phyloP scores from a whole-genome alignment of 169 alveolate genomes.

The Cryptosporidium parvum region DNA sequence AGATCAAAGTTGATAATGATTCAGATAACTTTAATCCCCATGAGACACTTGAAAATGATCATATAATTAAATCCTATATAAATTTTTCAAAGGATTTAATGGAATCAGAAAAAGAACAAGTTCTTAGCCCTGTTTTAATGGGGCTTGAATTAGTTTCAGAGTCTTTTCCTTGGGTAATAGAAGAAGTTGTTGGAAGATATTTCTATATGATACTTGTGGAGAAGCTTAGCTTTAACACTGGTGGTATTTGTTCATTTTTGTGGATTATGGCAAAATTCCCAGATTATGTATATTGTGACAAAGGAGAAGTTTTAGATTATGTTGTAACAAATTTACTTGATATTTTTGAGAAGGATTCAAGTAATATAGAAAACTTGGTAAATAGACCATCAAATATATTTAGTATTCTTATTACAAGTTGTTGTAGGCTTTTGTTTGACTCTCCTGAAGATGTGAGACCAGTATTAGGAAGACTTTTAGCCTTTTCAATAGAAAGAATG shows the following conservation, averaged over 20 bases:
- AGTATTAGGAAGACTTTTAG: slow-evolving; percentile 28
- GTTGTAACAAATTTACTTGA: slow-evolving; percentile 15
- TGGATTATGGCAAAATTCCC: slow-evolving; percentile 57
- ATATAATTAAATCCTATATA: neutral
- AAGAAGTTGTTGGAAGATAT: neutral
- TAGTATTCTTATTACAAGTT: slow-evolving; percentile 42
- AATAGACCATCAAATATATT: slow-evolving; percentile 6
- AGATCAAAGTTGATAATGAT: neutral
- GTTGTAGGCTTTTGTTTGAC: slow-evolving; percentile 50
- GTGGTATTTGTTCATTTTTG: slow-evolving; percentile 41
- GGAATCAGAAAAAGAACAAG: slow-evolving; percentile 20
- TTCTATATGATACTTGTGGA: slow-evolving; percentile 7
- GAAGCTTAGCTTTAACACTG: slow-evolving; percentile 16
- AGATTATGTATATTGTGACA: slow-evolving; percentile 23
- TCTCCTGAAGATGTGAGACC: slow-evolving; percentile 51
- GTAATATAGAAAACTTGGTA: neutral
- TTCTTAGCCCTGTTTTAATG: slow-evolving; percentile 34
- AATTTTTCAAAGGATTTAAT: slow-evolving; percentile 13
- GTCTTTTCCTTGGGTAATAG: slow-evolving; percentile 37
- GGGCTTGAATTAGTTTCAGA: slow-evolving; percentile 28
- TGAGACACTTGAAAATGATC: neutral
- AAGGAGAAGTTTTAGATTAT: slow-evolving; percentile 14
- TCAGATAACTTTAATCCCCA: neutral
- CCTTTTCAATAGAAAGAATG: slow-evolving; percentile 27
- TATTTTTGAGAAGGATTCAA: slow-evolving; percentile 26